Conservation (phyloP, 1,284 basidiomycete genomes). For the Rhodotorula sp. region DNA sequence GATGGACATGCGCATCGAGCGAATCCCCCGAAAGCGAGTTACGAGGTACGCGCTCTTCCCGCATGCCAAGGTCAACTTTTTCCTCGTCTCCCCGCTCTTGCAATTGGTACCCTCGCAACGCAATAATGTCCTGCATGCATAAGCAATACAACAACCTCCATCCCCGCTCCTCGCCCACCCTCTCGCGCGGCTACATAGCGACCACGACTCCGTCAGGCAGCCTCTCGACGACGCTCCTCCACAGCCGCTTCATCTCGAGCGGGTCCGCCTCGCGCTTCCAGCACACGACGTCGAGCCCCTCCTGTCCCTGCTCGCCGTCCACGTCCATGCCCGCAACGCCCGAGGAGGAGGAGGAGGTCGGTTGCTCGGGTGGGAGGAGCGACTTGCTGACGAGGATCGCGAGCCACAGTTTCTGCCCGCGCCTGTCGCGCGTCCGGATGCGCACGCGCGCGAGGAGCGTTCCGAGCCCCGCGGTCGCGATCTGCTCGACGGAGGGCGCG, state of each 20-base stretch:
- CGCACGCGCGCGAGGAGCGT: conserved; percentile 20
- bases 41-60: too few species aligned
- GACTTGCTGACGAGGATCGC: conserved; percentile 20
- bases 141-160: background rate
- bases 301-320: conserved; percentile 1
- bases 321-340: conserved; percentile 17
- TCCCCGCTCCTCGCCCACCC: background rate
- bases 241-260: conserved; percentile 39
- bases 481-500: background rate
- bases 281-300: conserved; percentile 33
- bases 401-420: conserved; percentile 15
- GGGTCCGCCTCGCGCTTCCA: conserved; percentile 37
- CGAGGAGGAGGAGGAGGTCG: background rate
- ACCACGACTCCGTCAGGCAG: conserved; percentile 20
- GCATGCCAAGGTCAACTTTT: too few species aligned
- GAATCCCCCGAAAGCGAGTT: too few species aligned
- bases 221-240: conserved; percentile 20
- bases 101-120: too few species aligned
- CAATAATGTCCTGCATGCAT: background rate
- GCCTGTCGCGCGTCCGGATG: conserved; percentile 21
- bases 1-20: too few species aligned
- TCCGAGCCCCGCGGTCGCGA: background rate
- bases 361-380: conserved; percentile 13
- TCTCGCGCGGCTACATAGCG: background rate
- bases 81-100: too few species aligned